Evolutionary conservation across 2,329 filamentous ascomycete species (phyloP).

Genomic region (Aspergillus texensis): DNA sequence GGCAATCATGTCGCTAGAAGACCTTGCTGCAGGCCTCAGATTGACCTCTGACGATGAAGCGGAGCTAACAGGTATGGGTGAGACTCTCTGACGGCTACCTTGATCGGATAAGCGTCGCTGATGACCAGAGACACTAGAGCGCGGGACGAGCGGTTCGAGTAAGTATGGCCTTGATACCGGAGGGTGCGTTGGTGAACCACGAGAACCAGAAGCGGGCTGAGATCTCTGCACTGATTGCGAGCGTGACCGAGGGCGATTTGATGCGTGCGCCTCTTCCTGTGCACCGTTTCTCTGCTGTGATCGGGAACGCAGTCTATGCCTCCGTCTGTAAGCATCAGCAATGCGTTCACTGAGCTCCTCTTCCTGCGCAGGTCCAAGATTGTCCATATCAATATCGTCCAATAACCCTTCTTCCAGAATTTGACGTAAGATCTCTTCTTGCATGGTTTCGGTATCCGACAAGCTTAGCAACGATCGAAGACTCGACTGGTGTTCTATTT

Average conservation of each 20-base stretch:
- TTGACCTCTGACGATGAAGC: slow-evolving; percentile 39
- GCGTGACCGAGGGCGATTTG: slow-evolving; percentile 30
- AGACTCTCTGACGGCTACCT: slow-evolving; percentile 34
- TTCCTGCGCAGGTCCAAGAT: slow-evolving; percentile 79
- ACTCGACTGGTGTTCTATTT: slow-evolving; percentile 87
- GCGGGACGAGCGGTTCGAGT: slow-evolving; percentile 32
- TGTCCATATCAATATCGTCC: slow-evolving; percentile 85
- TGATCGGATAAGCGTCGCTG: slow-evolving; percentile 42
- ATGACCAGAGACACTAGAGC: slow-evolving; percentile 28
- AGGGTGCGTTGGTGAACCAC: slow-evolving; percentile 27
- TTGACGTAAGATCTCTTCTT: slow-evolving; percentile 85
- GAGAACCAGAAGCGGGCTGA: slow-evolving; percentile 19
- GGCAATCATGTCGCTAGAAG: slow-evolving; percentile 40
- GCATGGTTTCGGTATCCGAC: slow-evolving; percentile 75
- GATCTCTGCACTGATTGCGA: slow-evolving; percentile 36
- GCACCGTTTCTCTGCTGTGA: slow-evolving; percentile 40
- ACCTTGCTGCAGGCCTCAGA: slow-evolving; percentile 35
- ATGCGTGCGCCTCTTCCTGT: slow-evolving; percentile 33
- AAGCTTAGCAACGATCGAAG: slow-evolving; percentile 81
- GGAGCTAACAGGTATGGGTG: slow-evolving; percentile 34
- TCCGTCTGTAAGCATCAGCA: slow-evolving; percentile 80
- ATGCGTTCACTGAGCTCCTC: slow-evolving; percentile 90
- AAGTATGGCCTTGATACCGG: slow-evolving; percentile 38
- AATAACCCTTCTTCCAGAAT: slow-evolving; percentile 85
- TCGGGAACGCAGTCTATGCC: slow-evolving; percentile 58